Evolutionary conservation across 768 basidiomycete genomes (phyloP), one percentile per base, ranked within the genome.

Genomic region (Suillus weaverae): DNA sequence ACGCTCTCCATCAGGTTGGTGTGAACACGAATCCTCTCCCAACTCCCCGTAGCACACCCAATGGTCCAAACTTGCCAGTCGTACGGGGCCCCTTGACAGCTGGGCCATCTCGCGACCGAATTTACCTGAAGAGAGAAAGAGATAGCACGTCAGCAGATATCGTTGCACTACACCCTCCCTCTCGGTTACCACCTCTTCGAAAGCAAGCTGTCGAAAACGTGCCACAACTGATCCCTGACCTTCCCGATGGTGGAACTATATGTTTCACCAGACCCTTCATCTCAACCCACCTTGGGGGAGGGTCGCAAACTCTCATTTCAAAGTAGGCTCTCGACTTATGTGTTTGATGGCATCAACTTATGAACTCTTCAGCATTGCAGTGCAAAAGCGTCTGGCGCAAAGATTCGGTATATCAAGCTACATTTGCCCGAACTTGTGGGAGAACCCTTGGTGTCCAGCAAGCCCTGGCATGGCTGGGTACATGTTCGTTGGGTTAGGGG

Each of bases 371-470:
- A 80, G 78, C 14, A 71, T 76, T 60, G 71, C 67, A 38, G 60
- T 56, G 57, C 75, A 70, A 63, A 75, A 68, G 46, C 70, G 66
- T 8, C 55, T 80, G 60, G 77, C 79, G n/a, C 73, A 69, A 64
- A 68, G 63, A n/a, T 70, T 66, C 33, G 68, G 72, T 54, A 76
- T 84, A 39, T 70, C 71, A 8, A 80, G 77, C 38, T 84, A 84
- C 4, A 69, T 86, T 3, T 85, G 83, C 60, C 85, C 85, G 3
- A 81, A 84, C 38, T 70, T 83, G 20, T 79, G 81, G 56, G 80
- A 82, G 57, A 86, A 86, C 63, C 82, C 83, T 13, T 87, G 85
- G 86, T 83, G 82, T 53, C 85, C 85, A 3, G 71, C 74, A 6
- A 69, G 62, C 1, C 83, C 84, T 11, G 85, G 85, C 10, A 71